These are phyloP conservation scores for Diaporthe batatas DNA, from an alignment of 2,329 filamentous ascomycete genomes.

Conservation along the genomic window DNA sequence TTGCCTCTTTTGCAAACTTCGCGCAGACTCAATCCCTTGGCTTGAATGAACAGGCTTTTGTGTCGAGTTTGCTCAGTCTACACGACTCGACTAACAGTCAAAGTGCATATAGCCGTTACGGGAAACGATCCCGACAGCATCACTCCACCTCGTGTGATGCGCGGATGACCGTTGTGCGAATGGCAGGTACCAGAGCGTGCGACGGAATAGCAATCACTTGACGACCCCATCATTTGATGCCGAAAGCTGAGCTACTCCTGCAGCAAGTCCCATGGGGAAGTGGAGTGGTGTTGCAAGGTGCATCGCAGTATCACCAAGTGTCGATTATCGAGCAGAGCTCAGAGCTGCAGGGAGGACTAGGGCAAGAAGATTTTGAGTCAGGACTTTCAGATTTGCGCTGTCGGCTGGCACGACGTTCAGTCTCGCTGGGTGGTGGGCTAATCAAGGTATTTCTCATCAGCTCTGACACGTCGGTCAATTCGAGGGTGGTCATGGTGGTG, in stretches of 20 bases:
- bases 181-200: background rate
- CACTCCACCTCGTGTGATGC: background rate
- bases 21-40: background rate
- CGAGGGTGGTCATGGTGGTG: background rate
- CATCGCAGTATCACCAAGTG: background rate
- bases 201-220: background rate
- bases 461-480: slow-evolving; percentile 1
- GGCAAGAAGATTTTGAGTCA: slow-evolving; percentile 4
- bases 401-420: background rate
- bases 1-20: slow-evolving; percentile 14
- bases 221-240: slow-evolving; percentile 27
- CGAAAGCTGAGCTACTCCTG: slow-evolving; percentile 1
- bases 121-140: background rate
- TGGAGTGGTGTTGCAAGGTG: background rate
- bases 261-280: slow-evolving; percentile 13
- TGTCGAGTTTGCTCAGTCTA: background rate
- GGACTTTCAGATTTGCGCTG: background rate
- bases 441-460: background rate
- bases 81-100: slow-evolving; percentile 2
- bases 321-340: background rate
- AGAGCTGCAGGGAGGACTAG: background rate
- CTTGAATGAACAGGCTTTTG: background rate
- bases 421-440: background rate
- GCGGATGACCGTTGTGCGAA: background rate
- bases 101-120: background rate